Percentiles rank a stretch among this genome's conserved stretches.
phyloP scores from a whole-genome alignment of 148 eudicot genomes.

The Amaranthus palmeri region DNA sequence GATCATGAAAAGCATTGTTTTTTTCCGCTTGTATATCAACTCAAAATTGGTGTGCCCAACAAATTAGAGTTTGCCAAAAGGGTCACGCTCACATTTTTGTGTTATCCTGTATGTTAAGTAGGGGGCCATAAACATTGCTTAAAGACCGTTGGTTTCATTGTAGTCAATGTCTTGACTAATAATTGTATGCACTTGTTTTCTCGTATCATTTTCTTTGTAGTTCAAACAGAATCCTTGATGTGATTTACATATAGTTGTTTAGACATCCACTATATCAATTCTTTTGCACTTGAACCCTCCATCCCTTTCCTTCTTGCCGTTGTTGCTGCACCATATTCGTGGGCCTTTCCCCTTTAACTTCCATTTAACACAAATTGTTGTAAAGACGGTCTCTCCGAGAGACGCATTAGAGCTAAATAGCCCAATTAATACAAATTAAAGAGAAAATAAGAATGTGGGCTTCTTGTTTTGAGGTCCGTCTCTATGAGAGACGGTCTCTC shows the following conservation, averaged over 20 bases:
- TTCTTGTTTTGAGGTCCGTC: too few relatives aligned
- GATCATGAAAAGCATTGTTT: not conserved
- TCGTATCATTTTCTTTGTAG: not conserved
- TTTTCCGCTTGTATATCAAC: not conserved
- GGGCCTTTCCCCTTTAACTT: too few relatives aligned
- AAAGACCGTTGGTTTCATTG: not conserved
- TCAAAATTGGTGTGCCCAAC: not conserved
- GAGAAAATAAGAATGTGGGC: too few relatives aligned
- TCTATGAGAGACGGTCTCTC: too few relatives aligned
- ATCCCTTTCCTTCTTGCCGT: not conserved
- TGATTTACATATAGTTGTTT: not conserved
- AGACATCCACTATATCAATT: not conserved
- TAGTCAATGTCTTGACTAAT: not conserved
- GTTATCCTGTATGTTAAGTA: not conserved
- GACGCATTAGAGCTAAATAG: too few relatives aligned
- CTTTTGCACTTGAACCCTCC: not conserved
- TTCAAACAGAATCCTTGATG: not conserved
- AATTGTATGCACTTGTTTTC: not conserved
- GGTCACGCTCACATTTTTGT: not conserved
- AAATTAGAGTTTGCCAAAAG: not conserved
- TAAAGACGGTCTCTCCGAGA: too few relatives aligned
- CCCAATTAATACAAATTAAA: too few relatives aligned
- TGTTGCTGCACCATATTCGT: too few relatives aligned
- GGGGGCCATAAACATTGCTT: not conserved
- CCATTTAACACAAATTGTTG: too few relatives aligned